These are phyloP conservation scores for Nidularia pulvinata DNA, from an alignment of 768 basidiomycete species.

Conservation along the genomic window DNA sequence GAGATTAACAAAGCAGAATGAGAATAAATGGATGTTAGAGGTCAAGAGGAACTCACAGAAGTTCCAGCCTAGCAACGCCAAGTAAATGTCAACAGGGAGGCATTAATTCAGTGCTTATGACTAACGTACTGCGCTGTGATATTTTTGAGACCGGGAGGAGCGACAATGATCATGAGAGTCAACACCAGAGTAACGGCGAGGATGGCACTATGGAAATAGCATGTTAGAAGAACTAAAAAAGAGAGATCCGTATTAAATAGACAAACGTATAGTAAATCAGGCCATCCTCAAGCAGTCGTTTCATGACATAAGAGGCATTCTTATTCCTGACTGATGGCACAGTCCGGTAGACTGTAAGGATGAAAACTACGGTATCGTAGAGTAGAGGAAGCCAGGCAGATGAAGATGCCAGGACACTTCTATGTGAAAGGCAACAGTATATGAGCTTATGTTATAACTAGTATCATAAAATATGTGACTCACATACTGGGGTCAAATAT, in stretches of 20 bases:
- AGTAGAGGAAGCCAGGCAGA: conserved; percentile 50
- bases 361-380: conserved; percentile 43
- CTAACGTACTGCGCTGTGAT: conserved; percentile 43
- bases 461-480: conserved; percentile 3
- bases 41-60: not conserved
- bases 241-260: not conserved
- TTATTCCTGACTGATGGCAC: conserved; percentile 28
- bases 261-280: conserved; percentile 42
- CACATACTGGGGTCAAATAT: conserved; percentile 36
- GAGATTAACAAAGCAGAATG: not conserved
- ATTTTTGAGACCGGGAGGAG: conserved; percentile 43
- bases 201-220: conserved; percentile 29
- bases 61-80: not conserved
- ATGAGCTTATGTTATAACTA: not conserved
- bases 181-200: conserved; percentile 40
- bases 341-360: conserved; percentile 33
- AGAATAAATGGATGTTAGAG: not conserved
- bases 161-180: conserved; percentile 43
- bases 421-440: conserved; percentile 14
- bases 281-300: conserved; percentile 42
- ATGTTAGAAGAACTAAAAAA: not conserved
- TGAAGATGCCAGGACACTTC: conserved; percentile 38
- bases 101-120: not conserved
- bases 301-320: conserved; percentile 34
- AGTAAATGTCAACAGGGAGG: not conserved